Percentiles rank a stretch among this genome's conserved stretches.
These are phyloP conservation scores for Geotrichum citri-aurantii DNA, from an alignment of 1,139 yeast species.

Conservation along the genomic window DNA sequence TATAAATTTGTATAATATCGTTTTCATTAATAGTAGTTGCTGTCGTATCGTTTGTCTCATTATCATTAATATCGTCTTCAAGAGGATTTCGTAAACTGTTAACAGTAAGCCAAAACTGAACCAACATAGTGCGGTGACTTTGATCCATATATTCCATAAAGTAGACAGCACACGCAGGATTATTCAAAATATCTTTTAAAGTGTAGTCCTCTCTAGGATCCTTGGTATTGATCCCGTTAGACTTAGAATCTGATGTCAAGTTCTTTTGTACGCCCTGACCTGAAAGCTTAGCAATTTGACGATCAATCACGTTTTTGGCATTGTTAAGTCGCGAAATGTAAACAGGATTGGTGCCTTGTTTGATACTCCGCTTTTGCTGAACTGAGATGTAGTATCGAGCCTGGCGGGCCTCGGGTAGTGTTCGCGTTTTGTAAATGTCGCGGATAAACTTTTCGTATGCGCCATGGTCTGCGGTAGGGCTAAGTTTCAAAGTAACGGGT, in stretches of 20 bases:
- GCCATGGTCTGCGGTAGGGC: constrained; percentile 33
- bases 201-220: constrained; percentile 36
- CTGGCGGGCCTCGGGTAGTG: constrained; percentile 41
- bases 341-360: constrained; percentile 22
- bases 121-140: constrained; percentile 39
- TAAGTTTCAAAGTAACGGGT: constrained; percentile 23
- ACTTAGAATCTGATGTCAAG: not conserved
- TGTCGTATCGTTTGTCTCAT: constrained; percentile 8
- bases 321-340: constrained; percentile 30
- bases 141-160: constrained; percentile 56
- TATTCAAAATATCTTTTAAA: constrained; percentile 41
- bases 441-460: constrained; percentile 44
- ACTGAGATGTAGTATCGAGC: constrained; percentile 41
- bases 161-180: constrained; percentile 44
- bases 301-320: constrained; percentile 29
- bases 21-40: constrained; percentile 21
- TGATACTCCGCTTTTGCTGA: constrained; percentile 33
- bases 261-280: constrained; percentile 14
- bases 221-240: not conserved
- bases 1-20: constrained; percentile 42
- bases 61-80: constrained; percentile 41
- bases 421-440: constrained; percentile 34
- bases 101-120: constrained; percentile 63
- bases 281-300: constrained; percentile 28
- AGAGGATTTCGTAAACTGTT: constrained; percentile 68